These are phyloP conservation scores for Theileria parva DNA, from an alignment of 169 alveolate genomes.

Conservation along the genomic window DNA sequence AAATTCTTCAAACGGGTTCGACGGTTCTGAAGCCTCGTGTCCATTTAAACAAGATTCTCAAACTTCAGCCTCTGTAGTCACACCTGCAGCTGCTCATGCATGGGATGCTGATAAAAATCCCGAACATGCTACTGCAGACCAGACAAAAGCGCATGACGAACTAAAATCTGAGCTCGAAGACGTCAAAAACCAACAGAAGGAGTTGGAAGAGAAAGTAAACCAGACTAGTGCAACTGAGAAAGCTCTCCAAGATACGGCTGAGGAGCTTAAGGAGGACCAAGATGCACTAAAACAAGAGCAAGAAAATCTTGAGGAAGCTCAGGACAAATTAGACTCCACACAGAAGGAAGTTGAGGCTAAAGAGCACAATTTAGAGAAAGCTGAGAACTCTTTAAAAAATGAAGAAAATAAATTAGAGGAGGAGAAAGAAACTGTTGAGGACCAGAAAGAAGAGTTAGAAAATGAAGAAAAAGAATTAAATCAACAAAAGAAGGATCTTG, in stretches of 20 bases:
- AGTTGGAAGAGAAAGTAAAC: conserved; percentile 3
- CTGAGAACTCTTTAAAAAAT: conserved; percentile 22
- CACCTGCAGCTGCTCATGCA: not conserved
- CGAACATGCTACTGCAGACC: not conserved
- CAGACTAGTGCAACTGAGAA: not conserved
- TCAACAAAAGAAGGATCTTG: not conserved
- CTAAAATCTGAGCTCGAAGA: not conserved
- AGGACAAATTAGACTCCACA: conserved; percentile 14
- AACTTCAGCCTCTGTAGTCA: not conserved
- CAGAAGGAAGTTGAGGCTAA: not conserved
- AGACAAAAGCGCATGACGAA: conserved; percentile 2
- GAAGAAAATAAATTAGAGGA: conserved; percentile 33
- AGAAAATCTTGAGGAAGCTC: conserved; percentile 1
- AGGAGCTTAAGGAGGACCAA: conserved; percentile 1
- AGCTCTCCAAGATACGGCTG: not conserved
- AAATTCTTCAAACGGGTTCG: not conserved
- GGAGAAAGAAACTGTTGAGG: conserved; percentile 9
- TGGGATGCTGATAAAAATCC: not conserved
- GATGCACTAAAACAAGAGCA: conserved; percentile 2
- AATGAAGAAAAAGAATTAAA: not conserved
- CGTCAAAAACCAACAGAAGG: not conserved
- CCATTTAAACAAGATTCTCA: not conserved
- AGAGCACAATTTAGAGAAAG: conserved; percentile 2
- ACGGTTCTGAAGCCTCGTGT: not conserved
- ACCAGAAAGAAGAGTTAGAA: not conserved